Evolutionary conservation across 108 stramenopile genomes (phyloP), one percentile per base, ranked within the genome.

Genomic region (Nitzschia sp.): DNA sequence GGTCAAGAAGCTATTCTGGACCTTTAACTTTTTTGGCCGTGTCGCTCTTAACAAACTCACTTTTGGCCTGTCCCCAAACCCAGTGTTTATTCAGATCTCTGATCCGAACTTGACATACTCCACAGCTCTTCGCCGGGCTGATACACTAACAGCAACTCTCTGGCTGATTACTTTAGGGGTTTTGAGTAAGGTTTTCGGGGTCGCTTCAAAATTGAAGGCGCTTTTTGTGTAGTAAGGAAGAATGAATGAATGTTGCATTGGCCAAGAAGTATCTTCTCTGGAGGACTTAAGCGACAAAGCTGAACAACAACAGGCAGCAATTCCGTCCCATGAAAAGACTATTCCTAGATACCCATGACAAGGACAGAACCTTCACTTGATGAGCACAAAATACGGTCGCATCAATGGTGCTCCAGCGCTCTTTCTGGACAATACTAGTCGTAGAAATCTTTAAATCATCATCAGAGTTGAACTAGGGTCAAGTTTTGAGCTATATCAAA

Each of bases 41-140:
- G 31, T 86, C 38, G 3, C 82, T 13, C 54, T 86, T 52, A 80
- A 72, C 61, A 86, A 86, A 44, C 0, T 83, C 1, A 68, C 81
- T 9, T 68, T 70, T 30, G 72, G 75, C 5, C 50, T 83, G 35
- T 52, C 78, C 13, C 83, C 74, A 25, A 53, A 63, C 2, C 61
- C 71, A 3, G 69, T 72, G 15, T 71, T 81, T 17, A 63, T 78
- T 2, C 72, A 73, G 58, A 66, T 58, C 35, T 72, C 73, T 21
- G 58, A 65, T 25, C n/a, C 35, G 8, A 68, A 77, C 0, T 60
- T 81, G 2, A 70, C 66, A 15, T 81, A 68, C 69, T 29, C 62
- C 1, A 53, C 73, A 33, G 76, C 77, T 3, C 63, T 73, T 66
- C 62, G 56, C 0, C 58, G 76, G 35, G 80, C 80, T 15, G 76